Conservation (phyloP, 1,139 yeast genomes). For the Yamadazyma membranifaciens region DNA sequence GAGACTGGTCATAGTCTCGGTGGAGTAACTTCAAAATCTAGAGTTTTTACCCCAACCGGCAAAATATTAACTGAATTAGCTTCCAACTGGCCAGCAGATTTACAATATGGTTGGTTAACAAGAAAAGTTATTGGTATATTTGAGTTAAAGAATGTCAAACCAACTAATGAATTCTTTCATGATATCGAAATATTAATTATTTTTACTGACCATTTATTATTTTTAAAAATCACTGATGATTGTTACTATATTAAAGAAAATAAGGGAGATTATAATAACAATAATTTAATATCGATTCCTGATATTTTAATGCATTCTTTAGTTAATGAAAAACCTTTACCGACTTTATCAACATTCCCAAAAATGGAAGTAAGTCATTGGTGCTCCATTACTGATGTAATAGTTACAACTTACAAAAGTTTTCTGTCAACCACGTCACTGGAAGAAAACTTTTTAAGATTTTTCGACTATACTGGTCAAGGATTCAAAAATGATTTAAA, state of each 20-base stretch:
- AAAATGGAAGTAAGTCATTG: slow-evolving; percentile 65
- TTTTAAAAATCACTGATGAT: slow-evolving; percentile 52
- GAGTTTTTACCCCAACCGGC: slow-evolving; percentile 90
- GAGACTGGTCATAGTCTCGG: slow-evolving; percentile 21
- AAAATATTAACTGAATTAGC: slow-evolving; percentile 83
- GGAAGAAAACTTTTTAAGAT: slow-evolving; percentile 24
- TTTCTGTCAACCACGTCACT: slow-evolving; percentile 16
- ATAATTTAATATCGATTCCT: slow-evolving; percentile 58
- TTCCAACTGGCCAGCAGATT: slow-evolving; percentile 79
- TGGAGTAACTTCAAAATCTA: slow-evolving; percentile 26
- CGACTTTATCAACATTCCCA: slow-evolving; percentile 54
- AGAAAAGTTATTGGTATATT: slow-evolving; percentile 83
- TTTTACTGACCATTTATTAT: slow-evolving; percentile 76
- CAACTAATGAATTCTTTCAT: slow-evolving; percentile 23
- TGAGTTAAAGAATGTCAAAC: slow-evolving; percentile 44
- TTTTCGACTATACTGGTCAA: slow-evolving; percentile 23
- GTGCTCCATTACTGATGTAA: slow-evolving; percentile 59
- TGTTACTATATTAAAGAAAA: slow-evolving; percentile 26
- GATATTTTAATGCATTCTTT: slow-evolving; percentile 88
- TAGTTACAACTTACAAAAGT: slow-evolving; percentile 44
- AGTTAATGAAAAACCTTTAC: slow-evolving; percentile 79
- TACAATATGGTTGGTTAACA: slow-evolving; percentile 86
- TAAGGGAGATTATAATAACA: slow-evolving; percentile 27
- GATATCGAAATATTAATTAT: slow-evolving; percentile 60
- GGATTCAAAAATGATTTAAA: slow-evolving; percentile 23